A percentile compares a stretch with the other conserved stretches of the same genome.
Evolutionary conservation across 1,284 basidiomycete genomes (phyloP).

Genomic region (Puccinia novopanici): DNA sequence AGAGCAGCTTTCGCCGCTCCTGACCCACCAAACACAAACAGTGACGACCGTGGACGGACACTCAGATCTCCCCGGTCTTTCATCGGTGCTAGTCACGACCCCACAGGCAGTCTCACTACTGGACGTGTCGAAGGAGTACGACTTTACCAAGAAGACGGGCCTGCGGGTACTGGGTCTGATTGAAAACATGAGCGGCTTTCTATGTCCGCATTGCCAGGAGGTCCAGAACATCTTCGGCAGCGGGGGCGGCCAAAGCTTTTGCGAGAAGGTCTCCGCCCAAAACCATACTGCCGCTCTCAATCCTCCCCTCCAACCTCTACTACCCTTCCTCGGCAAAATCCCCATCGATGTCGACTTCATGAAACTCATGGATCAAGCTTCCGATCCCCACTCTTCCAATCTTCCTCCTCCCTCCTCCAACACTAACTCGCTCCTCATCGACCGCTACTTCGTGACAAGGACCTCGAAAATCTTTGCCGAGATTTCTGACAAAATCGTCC

Average conservation of each 20-base stretch:
- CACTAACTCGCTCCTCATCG: slow-evolving; percentile 1
- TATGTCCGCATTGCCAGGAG: slow-evolving; percentile 80
- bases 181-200: slow-evolving; percentile 99
- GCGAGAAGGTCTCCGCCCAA: slow-evolving; percentile 49
- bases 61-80: slow-evolving; percentile 58
- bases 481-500: slow-evolving; percentile 1
- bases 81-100: slow-evolving; percentile 90
- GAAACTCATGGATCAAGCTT: slow-evolving; percentile 75
- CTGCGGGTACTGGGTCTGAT: slow-evolving; percentile 90
- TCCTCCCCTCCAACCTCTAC: slow-evolving; percentile 58
- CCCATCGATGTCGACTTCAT: slow-evolving; percentile 94
- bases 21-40: slow-evolving; percentile 36
- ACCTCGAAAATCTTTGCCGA: slow-evolving; percentile 12
- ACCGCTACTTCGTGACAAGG: slow-evolving; percentile 1
- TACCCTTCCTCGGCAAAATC: slow-evolving; percentile 82
- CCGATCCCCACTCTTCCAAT: not conserved
- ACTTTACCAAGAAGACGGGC: slow-evolving; percentile 71
- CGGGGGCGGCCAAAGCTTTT: slow-evolving; percentile 77
- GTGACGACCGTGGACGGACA: not conserved
- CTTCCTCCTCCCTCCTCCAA: not conserved
- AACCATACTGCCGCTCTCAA: slow-evolving; percentile 30
- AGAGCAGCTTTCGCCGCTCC: slow-evolving; percentile 77
- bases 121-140: slow-evolving; percentile 92
- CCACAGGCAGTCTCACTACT: slow-evolving; percentile 94
- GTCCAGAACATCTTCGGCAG: slow-evolving; percentile 92